Percentiles rank a stretch among this genome's conserved stretches.
phyloP scores from a whole-genome alignment of 2,329 filamentous ascomycete species.

The Aspergillus ibericus region DNA sequence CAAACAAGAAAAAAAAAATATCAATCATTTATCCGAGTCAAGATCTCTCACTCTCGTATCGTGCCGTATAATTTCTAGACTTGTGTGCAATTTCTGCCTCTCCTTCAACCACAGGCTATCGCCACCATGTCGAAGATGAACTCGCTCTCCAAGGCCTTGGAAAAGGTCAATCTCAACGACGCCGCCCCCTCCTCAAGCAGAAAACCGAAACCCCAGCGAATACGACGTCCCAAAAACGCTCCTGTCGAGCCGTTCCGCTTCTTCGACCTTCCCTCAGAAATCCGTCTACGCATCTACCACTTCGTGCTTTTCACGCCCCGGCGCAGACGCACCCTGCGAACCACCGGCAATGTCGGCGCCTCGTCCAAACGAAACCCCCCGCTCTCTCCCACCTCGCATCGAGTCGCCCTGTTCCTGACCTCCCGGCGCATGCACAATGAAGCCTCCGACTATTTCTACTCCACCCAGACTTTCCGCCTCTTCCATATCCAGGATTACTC shows the following conservation, averaged over 20 bases:
- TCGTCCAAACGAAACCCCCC: conserved; percentile 38
- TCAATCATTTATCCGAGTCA: conserved; percentile 3
- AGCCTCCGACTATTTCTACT: conserved; percentile 53
- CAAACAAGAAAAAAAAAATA: conserved; percentile 2
- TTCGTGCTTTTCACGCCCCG: conserved; percentile 43
- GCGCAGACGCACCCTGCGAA: conserved; percentile 26
- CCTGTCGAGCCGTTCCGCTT: conserved; percentile 47
- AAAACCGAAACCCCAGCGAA: conserved; percentile 13
- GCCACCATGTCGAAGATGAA: conserved; percentile 11
- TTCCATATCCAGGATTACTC: conserved; percentile 55
- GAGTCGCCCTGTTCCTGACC: conserved; percentile 42
- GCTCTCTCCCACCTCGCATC: conserved; percentile 34
- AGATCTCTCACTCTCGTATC: conserved; percentile 18
- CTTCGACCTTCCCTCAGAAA: conserved; percentile 55
- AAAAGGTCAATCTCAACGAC: conserved; percentile 27
- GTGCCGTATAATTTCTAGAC: conserved; percentile 10
- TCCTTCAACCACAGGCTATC: background rate
- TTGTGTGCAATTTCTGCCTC: conserved; percentile 14
- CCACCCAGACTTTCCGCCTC: conserved; percentile 53
- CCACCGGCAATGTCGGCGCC: conserved; percentile 36
- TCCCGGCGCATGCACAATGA: conserved; percentile 51
- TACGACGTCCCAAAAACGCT: conserved; percentile 2
- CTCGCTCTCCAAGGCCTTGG: conserved; percentile 23
- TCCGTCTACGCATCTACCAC: conserved; percentile 53
- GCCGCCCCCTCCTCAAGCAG: conserved; percentile 15